phyloP scores from a whole-genome alignment of 2,329 filamentous ascomycete genomes.

The Ilyonectria destructans region DNA sequence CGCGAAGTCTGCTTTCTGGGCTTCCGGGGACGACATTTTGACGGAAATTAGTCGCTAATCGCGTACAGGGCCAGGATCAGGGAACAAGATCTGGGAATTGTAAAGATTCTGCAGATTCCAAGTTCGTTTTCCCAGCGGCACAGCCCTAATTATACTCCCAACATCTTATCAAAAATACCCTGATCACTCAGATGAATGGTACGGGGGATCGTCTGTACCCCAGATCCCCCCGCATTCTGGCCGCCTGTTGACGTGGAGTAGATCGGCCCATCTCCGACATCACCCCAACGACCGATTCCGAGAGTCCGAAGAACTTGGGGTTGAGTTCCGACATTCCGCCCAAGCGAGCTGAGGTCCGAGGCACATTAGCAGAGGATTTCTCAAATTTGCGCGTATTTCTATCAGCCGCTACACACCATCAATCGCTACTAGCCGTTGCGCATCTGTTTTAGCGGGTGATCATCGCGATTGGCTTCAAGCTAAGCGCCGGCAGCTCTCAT shows the following conservation, averaged over 20 bases:
- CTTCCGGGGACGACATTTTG: constrained; percentile 4
- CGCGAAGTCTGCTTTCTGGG: not conserved
- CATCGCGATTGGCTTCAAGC: not conserved
- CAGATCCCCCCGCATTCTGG: constrained; percentile 25
- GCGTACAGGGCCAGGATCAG: not conserved
- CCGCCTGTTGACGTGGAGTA: not conserved
- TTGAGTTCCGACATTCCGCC: constrained; percentile 2
- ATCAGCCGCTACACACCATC: not conserved
- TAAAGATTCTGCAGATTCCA: not conserved
- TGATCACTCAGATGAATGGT: not conserved
- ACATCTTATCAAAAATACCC: not conserved
- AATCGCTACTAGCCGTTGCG: no score
- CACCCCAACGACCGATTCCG: not conserved
- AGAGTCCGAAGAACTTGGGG: not conserved
- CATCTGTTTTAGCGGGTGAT: no score
- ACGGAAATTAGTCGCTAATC: not conserved
- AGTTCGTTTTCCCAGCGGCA: not conserved
- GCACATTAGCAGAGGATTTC: not conserved
- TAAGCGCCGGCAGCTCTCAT: not conserved
- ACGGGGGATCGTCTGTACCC: constrained; percentile 11
- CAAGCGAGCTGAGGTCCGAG: not conserved
- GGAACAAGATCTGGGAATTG: not conserved
- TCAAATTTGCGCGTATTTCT: not conserved
- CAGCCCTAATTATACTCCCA: constrained; percentile 6
- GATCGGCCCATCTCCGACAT: constrained; percentile 14